Evolutionary conservation across 257 asterid genomes (phyloP), one percentile per base, ranked within the genome.

Genomic region (Paraleonurus japonicus): DNA sequence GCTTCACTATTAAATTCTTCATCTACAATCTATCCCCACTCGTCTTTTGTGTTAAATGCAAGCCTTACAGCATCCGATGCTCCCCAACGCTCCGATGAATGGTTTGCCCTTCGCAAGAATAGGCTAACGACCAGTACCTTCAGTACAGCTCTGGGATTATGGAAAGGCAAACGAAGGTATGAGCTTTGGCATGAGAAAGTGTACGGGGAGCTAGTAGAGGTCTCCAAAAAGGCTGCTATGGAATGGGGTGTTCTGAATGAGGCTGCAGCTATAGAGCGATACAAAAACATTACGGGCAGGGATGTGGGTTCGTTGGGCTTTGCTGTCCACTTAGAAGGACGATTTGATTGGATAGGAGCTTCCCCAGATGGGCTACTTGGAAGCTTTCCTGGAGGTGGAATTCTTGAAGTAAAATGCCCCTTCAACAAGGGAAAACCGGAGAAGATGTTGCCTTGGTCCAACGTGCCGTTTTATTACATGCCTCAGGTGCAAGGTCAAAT

Each of bases 81-180:
- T 53, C 93, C 93, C 20, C 99, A 94, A 47, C 90, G 96, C 47
- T 94, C 97, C 0, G 97, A 88, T 2, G 96, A 91, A 82, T 94
- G 99, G 99, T 94, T 94, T 78, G 90, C 96, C 17, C 95, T 94
- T 26, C 96, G 98, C 67, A 91, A 82, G 85, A 95, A 94, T 86
- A 94, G 76, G 79, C 84, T 94, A 50, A 94, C 99, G 0, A 91
- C 99, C 0, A 94, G 97, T 79, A 86, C 99, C 32, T 94, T 94
- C 82, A 85, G 99, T 82, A 89, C 96, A 5, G 96, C 99, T 17
- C 74, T 94, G n/a, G 99, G 97, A 43, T 51, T 94, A 59, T 94
- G 98, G 98, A 94, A 91, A 82, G 95, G 99, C 35, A 86, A 80
- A 63, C 97, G 99, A 0, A 76, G 99, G 3, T 78, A 71, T 53